Conservation (phyloP, 202 grass and related monocot genomes). For the Schoenoplectus triqueter region DNA sequence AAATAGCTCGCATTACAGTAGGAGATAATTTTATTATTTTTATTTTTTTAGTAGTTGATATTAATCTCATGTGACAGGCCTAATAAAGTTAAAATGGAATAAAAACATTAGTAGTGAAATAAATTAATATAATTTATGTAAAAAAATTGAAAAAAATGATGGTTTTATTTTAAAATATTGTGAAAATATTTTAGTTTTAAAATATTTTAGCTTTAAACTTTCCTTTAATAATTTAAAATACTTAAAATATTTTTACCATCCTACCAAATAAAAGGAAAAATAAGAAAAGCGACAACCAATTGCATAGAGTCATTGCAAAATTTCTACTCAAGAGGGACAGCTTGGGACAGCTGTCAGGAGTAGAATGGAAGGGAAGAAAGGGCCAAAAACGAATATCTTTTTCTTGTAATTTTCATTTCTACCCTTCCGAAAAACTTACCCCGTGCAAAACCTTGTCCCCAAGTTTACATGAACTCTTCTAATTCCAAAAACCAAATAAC, state of each 20-base stretch:
- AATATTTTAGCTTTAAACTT: no score
- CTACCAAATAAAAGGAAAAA: background rate
- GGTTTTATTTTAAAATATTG: no score
- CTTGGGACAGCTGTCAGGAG: constrained; percentile 52
- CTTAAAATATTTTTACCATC: no score
- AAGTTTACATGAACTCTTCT: background rate
- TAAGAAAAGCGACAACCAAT: constrained; percentile 26
- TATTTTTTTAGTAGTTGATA: background rate
- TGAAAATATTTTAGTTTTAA: no score
- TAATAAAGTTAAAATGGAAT: no score
- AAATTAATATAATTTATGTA: no score
- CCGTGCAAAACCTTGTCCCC: background rate
- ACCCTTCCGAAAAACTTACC: background rate
- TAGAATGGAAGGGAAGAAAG: constrained; percentile 39
- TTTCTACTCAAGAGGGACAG: constrained; percentile 44
- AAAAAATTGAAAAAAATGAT: no score
- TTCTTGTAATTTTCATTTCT: background rate
- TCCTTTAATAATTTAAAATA: no score
- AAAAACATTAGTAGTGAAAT: no score
- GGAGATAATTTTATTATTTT: background rate
- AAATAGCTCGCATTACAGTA: background rate
- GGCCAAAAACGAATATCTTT: constrained; percentile 25
- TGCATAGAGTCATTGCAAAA: constrained; percentile 18
- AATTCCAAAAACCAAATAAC: background rate
- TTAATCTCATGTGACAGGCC: background rate